phyloP scores from a whole-genome alignment of 202 grass and related monocot genomes.

The Digitaria exilis region DNA sequence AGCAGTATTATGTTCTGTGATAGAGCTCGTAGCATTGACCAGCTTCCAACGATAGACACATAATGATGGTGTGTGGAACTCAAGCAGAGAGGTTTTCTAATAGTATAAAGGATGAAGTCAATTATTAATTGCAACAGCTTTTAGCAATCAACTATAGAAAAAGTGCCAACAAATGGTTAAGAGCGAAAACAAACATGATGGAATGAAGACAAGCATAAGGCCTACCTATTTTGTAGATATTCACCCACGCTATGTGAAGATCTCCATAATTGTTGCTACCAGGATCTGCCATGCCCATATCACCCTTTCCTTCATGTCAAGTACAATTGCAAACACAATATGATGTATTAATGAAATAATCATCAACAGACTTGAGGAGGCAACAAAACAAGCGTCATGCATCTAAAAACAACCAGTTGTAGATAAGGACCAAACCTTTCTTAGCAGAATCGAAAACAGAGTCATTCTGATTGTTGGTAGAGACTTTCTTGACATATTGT shows the following conservation, averaged over 20 bases:
- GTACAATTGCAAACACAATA: conserved; percentile 47
- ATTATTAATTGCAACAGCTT: not conserved
- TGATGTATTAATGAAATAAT: not conserved
- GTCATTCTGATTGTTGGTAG: conserved; percentile 49
- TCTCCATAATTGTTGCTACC: not conserved
- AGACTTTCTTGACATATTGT: conserved; percentile 47
- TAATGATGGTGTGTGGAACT: too few species aligned
- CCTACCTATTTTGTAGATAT: too few species aligned
- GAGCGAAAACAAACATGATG: not conserved
- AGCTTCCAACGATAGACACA: too few species aligned
- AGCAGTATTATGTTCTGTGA: too few species aligned
- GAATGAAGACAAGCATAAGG: not conserved
- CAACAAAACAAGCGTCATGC: not conserved
- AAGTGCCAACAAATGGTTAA: not conserved
- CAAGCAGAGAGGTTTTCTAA: too few species aligned
- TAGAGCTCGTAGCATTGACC: too few species aligned
- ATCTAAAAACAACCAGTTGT: not conserved
- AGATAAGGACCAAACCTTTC: conserved; percentile 45
- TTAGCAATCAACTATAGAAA: not conserved
- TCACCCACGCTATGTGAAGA: too few species aligned
- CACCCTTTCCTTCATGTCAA: conserved; percentile 42
- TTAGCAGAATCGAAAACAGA: conserved; percentile 56
- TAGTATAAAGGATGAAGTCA: not conserved
- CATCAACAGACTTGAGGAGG: too few species aligned
- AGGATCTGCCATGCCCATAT: not conserved